Evolutionary conservation across 495 filamentous ascomycete genomes (phyloP).

Genomic region (Chaetomium fimeti): DNA sequence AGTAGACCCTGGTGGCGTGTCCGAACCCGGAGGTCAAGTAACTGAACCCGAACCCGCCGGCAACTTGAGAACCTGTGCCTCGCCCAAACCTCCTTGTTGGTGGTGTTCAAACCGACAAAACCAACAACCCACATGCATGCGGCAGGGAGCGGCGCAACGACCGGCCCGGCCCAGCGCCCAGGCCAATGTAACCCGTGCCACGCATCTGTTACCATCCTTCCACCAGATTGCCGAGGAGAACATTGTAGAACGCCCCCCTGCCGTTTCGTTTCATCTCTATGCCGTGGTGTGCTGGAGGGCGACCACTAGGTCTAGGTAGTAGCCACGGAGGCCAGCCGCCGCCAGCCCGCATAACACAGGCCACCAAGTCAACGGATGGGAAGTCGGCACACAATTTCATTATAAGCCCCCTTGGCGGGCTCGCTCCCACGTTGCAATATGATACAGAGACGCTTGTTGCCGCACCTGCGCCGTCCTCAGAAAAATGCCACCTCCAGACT

Average conservation of each 20-base stretch:
- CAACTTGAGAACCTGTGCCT: background rate
- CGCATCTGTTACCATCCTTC: constrained; percentile 3
- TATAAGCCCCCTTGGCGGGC: background rate
- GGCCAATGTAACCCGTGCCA: constrained; percentile 9
- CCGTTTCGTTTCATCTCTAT: constrained; percentile 4
- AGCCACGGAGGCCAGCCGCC: too few species aligned
- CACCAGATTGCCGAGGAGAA: background rate
- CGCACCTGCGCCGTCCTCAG: constrained; percentile 6
- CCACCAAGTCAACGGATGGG: background rate
- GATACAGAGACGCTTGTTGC: constrained; percentile 3
- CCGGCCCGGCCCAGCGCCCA: background rate
- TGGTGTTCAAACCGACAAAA: background rate
- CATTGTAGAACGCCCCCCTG: background rate
- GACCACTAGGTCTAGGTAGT: background rate
- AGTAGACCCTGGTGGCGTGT: background rate
- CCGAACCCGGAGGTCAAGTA: background rate
- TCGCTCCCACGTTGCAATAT: background rate
- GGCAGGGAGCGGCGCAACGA: background rate
- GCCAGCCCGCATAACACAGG: background rate
- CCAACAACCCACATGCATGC: background rate
- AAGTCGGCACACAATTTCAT: background rate
- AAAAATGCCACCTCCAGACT: background rate
- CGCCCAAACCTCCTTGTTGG: background rate
- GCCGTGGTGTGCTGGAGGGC: background rate
- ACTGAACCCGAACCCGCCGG: background rate